Evolutionary conservation across 257 asterid genomes (phyloP), one percentile per base, ranked within the genome.

Genomic region (Rhazya stricta): DNA sequence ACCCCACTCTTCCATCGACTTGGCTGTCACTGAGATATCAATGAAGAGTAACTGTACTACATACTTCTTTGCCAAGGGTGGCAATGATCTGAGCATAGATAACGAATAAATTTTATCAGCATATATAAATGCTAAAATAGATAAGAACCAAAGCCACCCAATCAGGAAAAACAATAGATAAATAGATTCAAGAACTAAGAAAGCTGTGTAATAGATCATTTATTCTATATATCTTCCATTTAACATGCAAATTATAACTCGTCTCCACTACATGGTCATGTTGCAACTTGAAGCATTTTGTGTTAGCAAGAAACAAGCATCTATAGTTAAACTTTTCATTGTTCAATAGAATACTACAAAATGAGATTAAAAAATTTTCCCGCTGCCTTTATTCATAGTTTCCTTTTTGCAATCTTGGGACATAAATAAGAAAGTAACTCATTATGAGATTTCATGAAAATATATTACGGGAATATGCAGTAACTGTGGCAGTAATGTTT

Each of bases 31-130:
- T 23, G 91, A 85, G 32, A 79, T 88, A 63, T 92, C 96, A 71
- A 95, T 84, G 83, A 84, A 92, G 72, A 92, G 73, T 76, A 92
- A 80, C 69, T 89, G 96, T 76, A 95, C 81, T 73, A 91, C 96
- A 73, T 95, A 95, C 83, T 89, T 95, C 92, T 95, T 95, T 16
- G 97, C 96, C 84, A 95, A 74, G 71, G 99, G 97, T 73, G 97
- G 96, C 93, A 95, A 79, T 16, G 97, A 95, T 86, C 97, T 94
- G 84, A 72, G 37, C 69, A 72, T 23, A 74, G 54, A 67, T 41
- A 72, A 73, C 48, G 50, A 54, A 43, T 41, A 51, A 77, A 62
- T 12, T 18, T 23, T 9, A 58, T 42, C 18, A 27, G 66, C 46
- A 39, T 67, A 18, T 54, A 56, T 5, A 9, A 45, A 58, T 46